Evolutionary conservation across 2,329 filamentous ascomycete genomes (phyloP), one percentile per base, ranked within the genome.

Genomic region (Monilinia aucupariae): DNA sequence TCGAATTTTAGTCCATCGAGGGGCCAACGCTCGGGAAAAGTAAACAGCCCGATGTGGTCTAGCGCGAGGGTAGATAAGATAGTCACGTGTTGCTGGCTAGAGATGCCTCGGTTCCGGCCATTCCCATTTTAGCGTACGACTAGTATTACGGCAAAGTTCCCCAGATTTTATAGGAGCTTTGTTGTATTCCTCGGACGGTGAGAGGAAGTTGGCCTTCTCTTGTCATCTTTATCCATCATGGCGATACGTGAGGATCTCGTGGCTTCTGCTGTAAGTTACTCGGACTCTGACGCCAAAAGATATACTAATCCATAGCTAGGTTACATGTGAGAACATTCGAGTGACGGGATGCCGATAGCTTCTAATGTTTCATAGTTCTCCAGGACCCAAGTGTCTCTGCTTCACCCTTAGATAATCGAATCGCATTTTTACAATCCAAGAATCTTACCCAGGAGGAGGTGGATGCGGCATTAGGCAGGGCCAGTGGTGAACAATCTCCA

Each of bases 371-470:
- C 32, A 64, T 73, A 93, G 91, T 99, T 77, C 86, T 99, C 65
- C 91, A 96, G 78, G 94, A 99, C 75, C 92, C 94, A 13, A 96
- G 88, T 59, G 93, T 99, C 69, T 86, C 91, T 45, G 85, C 86
- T 12, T 93, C 94, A 6, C 89, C 94, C n/a, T 79, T 96, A 66
- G 94, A 97, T 73, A 97, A 94, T 77, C 87, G 91, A 68, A 84
- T 97, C 64, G 89, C 92, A 10, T 99, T 99, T 71, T 82, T 99
- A 25, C 90, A 92, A 76, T 96, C 92, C 9, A 99, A 99, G 78
- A 97, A 99, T 76, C 83, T 99, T 61, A 97, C 93, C 0, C 90
- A 94, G 75, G 93, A 97, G 77, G 96, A 99, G 78, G 89, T 99
- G 72, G 90, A 94, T 73, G 81, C 85, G 45, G 90, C 96, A 20